These are phyloP conservation scores for Sporisorium reilianum DNA, from an alignment of 1,284 basidiomycete genomes.

Conservation along the genomic window DNA sequence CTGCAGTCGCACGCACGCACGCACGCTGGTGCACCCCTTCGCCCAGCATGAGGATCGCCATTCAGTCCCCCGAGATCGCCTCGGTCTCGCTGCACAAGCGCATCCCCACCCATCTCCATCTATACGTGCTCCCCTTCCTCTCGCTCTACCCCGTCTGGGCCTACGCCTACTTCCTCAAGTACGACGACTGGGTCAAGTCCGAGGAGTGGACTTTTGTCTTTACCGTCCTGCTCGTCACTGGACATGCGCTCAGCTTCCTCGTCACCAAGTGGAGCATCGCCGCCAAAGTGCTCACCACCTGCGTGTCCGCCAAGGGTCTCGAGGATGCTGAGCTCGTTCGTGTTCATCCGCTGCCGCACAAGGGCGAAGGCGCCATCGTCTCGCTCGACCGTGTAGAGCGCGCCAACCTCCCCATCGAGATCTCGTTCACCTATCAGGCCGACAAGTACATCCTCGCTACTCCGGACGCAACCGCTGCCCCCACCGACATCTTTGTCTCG, in stretches of 20 bases:
- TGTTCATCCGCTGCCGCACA: constrained; percentile 85
- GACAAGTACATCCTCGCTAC: constrained; percentile 88
- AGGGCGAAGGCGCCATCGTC: constrained; percentile 92
- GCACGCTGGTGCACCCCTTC: constrained; percentile 14
- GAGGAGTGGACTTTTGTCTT: constrained; percentile 83
- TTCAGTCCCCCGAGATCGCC: constrained; percentile 87
- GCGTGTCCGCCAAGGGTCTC: constrained; percentile 69
- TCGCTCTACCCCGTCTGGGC: constrained; percentile 86
- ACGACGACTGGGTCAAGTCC: constrained; percentile 77
- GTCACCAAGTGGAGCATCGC: constrained; percentile 89
- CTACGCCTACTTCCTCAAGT: constrained; percentile 90
- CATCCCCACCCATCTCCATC: constrained; percentile 80
- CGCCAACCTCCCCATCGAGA: constrained; percentile 72
- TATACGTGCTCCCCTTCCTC: constrained; percentile 88
- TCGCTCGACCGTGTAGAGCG: constrained; percentile 74
- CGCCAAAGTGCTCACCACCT: constrained; percentile 83
- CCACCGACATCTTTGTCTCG: constrained; percentile 60
- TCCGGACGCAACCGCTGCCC: constrained; percentile 61
- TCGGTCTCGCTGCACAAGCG: constrained; percentile 82
- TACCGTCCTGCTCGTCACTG: constrained; percentile 83
- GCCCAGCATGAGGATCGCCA: constrained; percentile 69
- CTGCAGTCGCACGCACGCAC: constrained; percentile 15
- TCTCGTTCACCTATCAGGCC: constrained; percentile 93
- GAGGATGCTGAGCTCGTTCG: constrained; percentile 84
- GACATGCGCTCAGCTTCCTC: constrained; percentile 92